Evolutionary conservation across 1,284 basidiomycete genomes (phyloP), one percentile per base, ranked within the genome.

Genomic region (Pyrrhoderma noxium): DNA sequence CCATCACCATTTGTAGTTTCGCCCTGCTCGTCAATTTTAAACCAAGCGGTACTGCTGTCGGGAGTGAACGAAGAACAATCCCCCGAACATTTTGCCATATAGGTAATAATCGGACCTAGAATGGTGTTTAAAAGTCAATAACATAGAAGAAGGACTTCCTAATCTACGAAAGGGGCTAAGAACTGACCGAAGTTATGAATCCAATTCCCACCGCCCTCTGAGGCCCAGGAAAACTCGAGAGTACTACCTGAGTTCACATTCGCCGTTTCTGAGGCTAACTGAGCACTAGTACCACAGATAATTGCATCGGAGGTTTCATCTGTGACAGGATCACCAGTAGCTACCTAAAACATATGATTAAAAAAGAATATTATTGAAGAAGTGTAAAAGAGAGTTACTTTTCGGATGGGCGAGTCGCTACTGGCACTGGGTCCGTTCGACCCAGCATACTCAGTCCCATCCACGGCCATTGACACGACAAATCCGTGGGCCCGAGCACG

Each of bases 41-140:
- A 87, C 80, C 80, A 88, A 59, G 79, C 67, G 2, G 82, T 80
- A 27, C 47, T 45, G 8, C 34, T 44, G 16, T 45, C 37, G 7
- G 52, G 52, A 19, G 48, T 46, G 23, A 54, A 54, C 8, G 48
- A 54, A 14, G 52, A 44, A 38, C 52, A 54, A 9, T 70, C 62
- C 3, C 71, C 67, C 2, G 75, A 59, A 58, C 84, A 87, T 11
- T 73, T 70, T 0, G 83, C 75, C 75, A 89, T 74, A 62, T 89
- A 89, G 37, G 80, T 82, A 65, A 87, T 69, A 60, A 88, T 66
- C 2, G 85, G 85, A 5, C 85, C 85, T 16, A 69, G 13, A 38
- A 23, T 36, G 22, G 31, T 37, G n/a, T 37, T 18, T 13, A 18
- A 39, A 13, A n/a, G 23, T 47, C 35, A 37, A 37, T 37, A 37